These are phyloP conservation scores for Passalora sequoiae DNA, from an alignment of 2,329 filamentous ascomycete species.

Conservation along the genomic window DNA sequence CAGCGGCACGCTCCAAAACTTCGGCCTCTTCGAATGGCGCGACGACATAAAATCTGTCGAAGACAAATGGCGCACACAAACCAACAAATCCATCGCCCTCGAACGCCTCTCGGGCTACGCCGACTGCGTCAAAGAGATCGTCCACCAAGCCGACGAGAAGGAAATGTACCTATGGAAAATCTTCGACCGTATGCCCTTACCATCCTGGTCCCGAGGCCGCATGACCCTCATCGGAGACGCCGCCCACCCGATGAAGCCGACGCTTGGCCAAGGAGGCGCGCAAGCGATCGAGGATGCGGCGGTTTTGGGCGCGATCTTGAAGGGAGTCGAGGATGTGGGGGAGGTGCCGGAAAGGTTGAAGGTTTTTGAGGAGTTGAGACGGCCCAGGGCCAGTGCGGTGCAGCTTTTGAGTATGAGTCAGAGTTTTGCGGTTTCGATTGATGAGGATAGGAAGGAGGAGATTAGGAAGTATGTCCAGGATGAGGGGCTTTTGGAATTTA, in stretches of 20 bases:
- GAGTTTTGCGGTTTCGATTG: background rate
- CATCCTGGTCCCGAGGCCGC: background rate
- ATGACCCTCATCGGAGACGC: constrained; percentile 12
- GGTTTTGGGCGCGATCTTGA: constrained; percentile 1
- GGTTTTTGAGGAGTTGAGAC: constrained; percentile 3
- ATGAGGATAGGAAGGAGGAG: constrained; percentile 3
- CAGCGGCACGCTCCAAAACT: constrained; percentile 10
- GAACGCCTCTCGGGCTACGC: constrained; percentile 6
- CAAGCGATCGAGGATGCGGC: constrained; percentile 6
- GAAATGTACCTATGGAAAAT: constrained; percentile 12
- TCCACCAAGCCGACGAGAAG: background rate
- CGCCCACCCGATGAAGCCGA: constrained; percentile 9
- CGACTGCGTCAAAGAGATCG: constrained; percentile 3
- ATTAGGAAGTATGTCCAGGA: background rate
- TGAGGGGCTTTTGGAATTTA: constrained; percentile 1
- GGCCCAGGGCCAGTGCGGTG: background rate
- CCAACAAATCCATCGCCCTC: constrained; percentile 1
- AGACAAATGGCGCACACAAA: constrained; percentile 3
- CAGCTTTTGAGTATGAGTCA: background rate
- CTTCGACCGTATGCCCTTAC: constrained; percentile 2
- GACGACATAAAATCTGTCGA: background rate
- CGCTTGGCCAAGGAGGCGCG: constrained; percentile 1
- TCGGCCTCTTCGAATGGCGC: constrained; percentile 1
- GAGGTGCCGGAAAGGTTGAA: background rate
- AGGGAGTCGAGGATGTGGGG: background rate